phyloP scores from a whole-genome alignment of 441 rosid species.

The Gossypium gossypioides region DNA sequence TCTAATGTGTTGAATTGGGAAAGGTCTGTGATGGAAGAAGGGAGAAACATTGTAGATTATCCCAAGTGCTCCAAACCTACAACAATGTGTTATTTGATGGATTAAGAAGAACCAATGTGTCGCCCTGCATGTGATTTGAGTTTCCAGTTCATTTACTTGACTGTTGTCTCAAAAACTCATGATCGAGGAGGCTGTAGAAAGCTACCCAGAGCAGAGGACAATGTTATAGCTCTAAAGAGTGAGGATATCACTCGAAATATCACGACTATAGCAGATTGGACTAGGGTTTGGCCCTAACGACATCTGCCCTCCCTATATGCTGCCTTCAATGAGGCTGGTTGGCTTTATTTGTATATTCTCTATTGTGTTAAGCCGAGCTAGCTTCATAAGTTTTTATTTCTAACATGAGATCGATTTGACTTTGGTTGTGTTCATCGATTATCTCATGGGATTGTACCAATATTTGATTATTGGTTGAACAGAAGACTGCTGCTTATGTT shows the following conservation, averaged over 20 bases:
- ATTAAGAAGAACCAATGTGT: constrained; percentile 45
- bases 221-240: constrained; percentile 50
- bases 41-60: constrained; percentile 79
- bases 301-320: no score
- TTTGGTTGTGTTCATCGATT: not conserved
- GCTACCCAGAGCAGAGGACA: constrained; percentile 42
- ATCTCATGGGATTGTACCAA: no score
- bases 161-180: not conserved
- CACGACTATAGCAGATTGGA: constrained; percentile 48
- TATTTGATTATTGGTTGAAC: no score
- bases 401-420: not conserved
- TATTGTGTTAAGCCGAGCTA: not conserved
- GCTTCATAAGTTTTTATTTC: not conserved
- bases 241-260: constrained; percentile 61
- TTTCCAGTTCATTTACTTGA: not conserved
- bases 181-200: constrained; percentile 77
- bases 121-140: not conserved
- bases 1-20: not conserved
- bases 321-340: not conserved
- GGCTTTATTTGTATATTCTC: not conserved
- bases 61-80: constrained; percentile 87
- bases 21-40: constrained; percentile 83
- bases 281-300: constrained; percentile 35
- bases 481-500: no score
- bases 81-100: constrained; percentile 64